These are phyloP conservation scores for Syncephalastrum sp. DNA, from an alignment of 371 early-diverging fungal species.

Conservation along the genomic window DNA sequence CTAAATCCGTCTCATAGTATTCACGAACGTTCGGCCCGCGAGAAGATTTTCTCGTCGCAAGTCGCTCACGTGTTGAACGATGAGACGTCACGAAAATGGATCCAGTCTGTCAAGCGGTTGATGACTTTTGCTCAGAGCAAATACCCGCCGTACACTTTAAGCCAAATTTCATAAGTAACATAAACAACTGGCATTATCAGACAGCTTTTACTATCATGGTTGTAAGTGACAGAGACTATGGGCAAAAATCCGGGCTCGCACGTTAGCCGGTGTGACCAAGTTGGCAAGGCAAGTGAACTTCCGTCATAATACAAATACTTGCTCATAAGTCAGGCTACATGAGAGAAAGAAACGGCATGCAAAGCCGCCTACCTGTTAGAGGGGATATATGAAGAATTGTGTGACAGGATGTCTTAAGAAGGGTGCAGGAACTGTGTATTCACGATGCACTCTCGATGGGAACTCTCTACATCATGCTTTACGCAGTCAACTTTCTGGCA, in stretches of 20 bases:
- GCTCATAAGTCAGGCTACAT: too few species aligned
- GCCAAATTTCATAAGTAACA: constrained; percentile 47
- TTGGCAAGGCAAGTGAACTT: too few species aligned
- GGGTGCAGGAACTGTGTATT: not conserved
- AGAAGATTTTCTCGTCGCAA: constrained; percentile 92
- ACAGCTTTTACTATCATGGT: not conserved
- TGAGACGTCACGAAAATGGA: constrained; percentile 96
- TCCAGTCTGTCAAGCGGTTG: constrained; percentile 94
- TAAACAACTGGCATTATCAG: not conserved
- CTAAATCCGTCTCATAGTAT: constrained; percentile 60
- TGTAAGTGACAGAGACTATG: too few species aligned
- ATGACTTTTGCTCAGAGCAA: constrained; percentile 94
- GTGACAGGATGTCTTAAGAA: not conserved
- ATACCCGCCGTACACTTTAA: constrained; percentile 85
- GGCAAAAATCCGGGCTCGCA: too few species aligned
- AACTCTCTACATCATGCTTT: too few species aligned
- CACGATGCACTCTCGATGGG: too few species aligned
- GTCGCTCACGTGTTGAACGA: constrained; percentile 98
- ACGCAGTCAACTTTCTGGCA: too few species aligned
- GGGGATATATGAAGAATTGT: too few species aligned
- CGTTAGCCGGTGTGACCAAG: too few species aligned
- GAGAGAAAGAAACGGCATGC: too few species aligned
- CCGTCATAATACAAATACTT: too few species aligned
- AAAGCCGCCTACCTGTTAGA: too few species aligned
- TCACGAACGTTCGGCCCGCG: constrained; percentile 95